phyloP scores from a whole-genome alignment of 2,329 filamentous ascomycete species.

The Diatrype stigma region DNA sequence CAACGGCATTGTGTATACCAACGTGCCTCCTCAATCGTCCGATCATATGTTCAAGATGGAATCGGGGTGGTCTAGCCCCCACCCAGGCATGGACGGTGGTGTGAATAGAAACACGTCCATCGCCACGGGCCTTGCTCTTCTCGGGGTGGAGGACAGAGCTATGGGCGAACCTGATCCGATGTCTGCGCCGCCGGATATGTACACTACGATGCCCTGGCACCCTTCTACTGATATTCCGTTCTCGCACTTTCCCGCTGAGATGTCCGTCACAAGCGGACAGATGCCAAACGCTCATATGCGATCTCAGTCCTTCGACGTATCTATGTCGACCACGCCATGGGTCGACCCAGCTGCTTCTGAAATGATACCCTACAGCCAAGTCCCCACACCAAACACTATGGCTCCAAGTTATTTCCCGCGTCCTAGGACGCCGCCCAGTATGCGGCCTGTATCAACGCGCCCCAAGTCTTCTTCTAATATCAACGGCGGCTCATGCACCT shows the following conservation, averaged over 20 bases:
- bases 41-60: conserved; percentile 34
- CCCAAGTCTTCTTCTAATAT: conserved; percentile 24
- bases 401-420: conserved; percentile 36
- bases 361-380: conserved; percentile 29
- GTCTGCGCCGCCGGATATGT: conserved; percentile 29
- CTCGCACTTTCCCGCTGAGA: conserved; percentile 27
- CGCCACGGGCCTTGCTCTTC: conserved; percentile 27
- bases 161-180: conserved; percentile 20
- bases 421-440: conserved; percentile 33
- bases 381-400: conserved; percentile 33
- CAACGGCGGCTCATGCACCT: conserved; percentile 35
- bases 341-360: conserved; percentile 26
- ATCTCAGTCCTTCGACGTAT: conserved; percentile 34
- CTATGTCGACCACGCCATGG: conserved; percentile 28
- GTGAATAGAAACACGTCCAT: conserved; percentile 32
- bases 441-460: conserved; percentile 25
- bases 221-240: conserved; percentile 32
- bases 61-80: conserved; percentile 35
- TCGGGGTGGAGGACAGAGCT: conserved; percentile 25
- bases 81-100: conserved; percentile 29
- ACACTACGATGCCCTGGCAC: conserved; percentile 36
- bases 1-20: conserved; percentile 26
- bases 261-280: conserved; percentile 24
- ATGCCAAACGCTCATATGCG: conserved; percentile 25
- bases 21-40: conserved; percentile 17